phyloP scores from a whole-genome alignment of 805 yeast species.

The Candida silvicultrix region DNA sequence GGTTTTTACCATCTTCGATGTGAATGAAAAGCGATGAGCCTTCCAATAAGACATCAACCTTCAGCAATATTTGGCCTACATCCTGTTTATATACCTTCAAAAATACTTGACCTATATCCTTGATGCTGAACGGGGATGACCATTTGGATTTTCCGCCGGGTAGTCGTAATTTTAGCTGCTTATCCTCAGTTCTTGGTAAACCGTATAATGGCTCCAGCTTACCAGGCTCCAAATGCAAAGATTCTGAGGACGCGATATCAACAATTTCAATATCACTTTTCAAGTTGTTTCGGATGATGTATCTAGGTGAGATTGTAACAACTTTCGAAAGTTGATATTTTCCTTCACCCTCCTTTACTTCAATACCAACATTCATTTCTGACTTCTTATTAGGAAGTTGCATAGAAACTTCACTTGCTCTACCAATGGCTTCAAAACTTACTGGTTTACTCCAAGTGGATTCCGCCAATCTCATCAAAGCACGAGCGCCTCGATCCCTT shows the following conservation, averaged over 20 bases:
- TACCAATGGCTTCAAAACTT: constrained; percentile 89
- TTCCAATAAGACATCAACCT: constrained; percentile 72
- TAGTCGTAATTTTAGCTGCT: constrained; percentile 57
- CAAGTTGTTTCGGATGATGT: constrained; percentile 59
- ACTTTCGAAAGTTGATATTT: constrained; percentile 72
- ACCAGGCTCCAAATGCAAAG: constrained; percentile 38
- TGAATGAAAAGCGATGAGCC: constrained; percentile 76
- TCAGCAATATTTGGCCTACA: constrained; percentile 63
- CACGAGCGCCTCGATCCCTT: constrained; percentile 57
- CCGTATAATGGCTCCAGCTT: constrained; percentile 55
- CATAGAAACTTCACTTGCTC: constrained; percentile 51
- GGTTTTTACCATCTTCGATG: constrained; percentile 60
- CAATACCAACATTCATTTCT: constrained; percentile 73
- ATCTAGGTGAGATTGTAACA: constrained; percentile 78
- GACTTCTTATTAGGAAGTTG: constrained; percentile 41
- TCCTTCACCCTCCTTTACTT: constrained; percentile 79
- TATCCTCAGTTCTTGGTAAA: constrained; percentile 47
- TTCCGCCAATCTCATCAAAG: constrained; percentile 56
- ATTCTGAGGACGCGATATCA: constrained; percentile 60
- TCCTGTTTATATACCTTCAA: constrained; percentile 61
- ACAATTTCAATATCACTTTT: constrained; percentile 50
- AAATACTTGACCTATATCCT: constrained; percentile 77
- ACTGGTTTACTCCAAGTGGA: constrained; percentile 68
- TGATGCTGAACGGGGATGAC: constrained; percentile 85
- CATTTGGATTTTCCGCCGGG: constrained; percentile 53